phyloP scores from a whole-genome alignment of 768 basidiomycete species.

The Paxillus involutus region DNA sequence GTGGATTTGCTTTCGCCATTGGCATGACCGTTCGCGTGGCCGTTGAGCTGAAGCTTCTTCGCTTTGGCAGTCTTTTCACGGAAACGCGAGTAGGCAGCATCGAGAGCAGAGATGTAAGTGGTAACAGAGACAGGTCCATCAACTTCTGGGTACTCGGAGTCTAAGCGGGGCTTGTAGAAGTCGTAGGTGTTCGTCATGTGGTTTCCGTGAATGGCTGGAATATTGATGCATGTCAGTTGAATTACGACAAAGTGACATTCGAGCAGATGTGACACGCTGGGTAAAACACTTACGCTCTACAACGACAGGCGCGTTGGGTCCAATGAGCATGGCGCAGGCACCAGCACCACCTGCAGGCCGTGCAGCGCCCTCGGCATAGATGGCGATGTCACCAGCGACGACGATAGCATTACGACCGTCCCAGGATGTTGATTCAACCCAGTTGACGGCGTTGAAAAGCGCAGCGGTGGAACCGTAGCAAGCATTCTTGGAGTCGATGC shows the following conservation, averaged over 20 bases:
- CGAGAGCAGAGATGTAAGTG: constrained; percentile 92
- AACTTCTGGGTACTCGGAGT: constrained; percentile 94
- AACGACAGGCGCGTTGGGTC: constrained; percentile 92
- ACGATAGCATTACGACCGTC: constrained; percentile 98
- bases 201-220: constrained; percentile 87
- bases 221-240: constrained; percentile 6
- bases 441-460: constrained; percentile 98
- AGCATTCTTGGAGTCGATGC: constrained; percentile 98
- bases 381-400: constrained; percentile 94
- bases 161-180: constrained; percentile 98
- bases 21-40: constrained; percentile 40
- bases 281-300: constrained; percentile 80
- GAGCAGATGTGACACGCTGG: constrained; percentile 39
- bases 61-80: constrained; percentile 75
- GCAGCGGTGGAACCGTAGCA: constrained; percentile 99
- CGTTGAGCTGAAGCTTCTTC: constrained; percentile 46
- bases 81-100: constrained; percentile 84
- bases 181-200: constrained; percentile 99
- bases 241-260: neutral
- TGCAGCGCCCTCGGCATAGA: constrained; percentile 94
- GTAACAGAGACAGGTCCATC: constrained; percentile 96
- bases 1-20: constrained; percentile 30
- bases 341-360: constrained; percentile 97
- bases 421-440: constrained; percentile 96
- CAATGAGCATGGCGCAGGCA: constrained; percentile 91